Evolutionary conservation across 805 yeast species (phyloP), one percentile per base, ranked within the genome.

Genomic region (Blastobotrys parvus): DNA sequence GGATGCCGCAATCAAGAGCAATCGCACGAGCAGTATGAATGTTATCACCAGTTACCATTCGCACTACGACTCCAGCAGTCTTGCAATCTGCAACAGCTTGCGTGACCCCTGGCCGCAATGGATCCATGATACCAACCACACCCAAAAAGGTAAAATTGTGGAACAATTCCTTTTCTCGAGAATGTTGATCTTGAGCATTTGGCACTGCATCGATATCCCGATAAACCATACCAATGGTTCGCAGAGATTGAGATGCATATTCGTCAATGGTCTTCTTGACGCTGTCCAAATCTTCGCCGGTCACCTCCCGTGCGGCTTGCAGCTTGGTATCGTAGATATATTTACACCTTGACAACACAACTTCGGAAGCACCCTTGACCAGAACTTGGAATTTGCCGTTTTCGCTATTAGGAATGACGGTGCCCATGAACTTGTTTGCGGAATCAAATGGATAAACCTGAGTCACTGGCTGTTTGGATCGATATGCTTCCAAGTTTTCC

Each of bases 21-120:
- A 92, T 92, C 0, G 97, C 94, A 51, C 76, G 78, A 3, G 98
- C 99, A 2, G 99, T 92, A 35, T 78, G 65, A 45, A 90, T 61
- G 58, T 90, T 90, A 62, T 92, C 99, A 62, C 99, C 99, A 17
- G 99, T 92, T 36, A 92, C 97, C 98, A 92, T 92, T 53, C 96
- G 74, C 16, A 92, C 97, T 19, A 82, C 75, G 19, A 92, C 97
- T 45, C 98, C 97, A 1, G 98, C 97, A 27, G 69, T 69, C 53
- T 77, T 80, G 66, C 98, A 92, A 57, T 82, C 82, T 32, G 71
- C 69, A 22, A 92, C 95, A 1, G 98, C 95, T 35, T 81, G 79
- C n/a, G 78, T 72, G 7, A 92, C 97, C 49, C 96, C 97, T 3
- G 74, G 75, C 54, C 97, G 80, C 46, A 92, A 70, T 0, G 98